Conservation (phyloP, 2,329 filamentous ascomycete genomes). For the Bipolaris cookei region DNA sequence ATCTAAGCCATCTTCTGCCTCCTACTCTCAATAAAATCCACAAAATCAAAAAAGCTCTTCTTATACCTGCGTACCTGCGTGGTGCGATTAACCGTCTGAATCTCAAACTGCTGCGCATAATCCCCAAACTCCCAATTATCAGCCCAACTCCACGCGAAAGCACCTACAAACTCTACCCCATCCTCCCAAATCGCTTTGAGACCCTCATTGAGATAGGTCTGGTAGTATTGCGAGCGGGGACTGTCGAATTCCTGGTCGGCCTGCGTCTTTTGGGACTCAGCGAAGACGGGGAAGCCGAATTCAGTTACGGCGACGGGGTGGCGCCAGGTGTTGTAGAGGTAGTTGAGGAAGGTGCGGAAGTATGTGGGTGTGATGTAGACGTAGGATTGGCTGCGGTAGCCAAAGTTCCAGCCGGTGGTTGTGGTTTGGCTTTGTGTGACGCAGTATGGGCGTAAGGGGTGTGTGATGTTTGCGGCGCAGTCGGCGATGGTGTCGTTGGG, state of each 20-base stretch:
- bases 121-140: conserved; percentile 65
- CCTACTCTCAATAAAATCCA: conserved; percentile 57
- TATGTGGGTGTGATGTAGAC: conserved; percentile 66
- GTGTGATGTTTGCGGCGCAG: conserved; percentile 57
- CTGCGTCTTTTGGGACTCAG: conserved; percentile 54
- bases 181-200: conserved; percentile 64
- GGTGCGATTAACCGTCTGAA: conserved; percentile 63
- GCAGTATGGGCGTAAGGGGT: conserved; percentile 60
- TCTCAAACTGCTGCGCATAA: conserved; percentile 59
- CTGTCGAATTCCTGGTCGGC: conserved; percentile 62
- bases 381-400: conserved; percentile 62
- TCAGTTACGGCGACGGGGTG: conserved; percentile 59
- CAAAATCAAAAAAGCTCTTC: conserved; percentile 65
- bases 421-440: conserved; percentile 55
- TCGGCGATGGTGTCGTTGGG: conserved; percentile 52
- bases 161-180: conserved; percentile 61
- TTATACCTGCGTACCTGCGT: conserved; percentile 60
- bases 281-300: conserved; percentile 64
- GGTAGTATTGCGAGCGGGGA: conserved; percentile 62
- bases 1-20: too few species aligned
- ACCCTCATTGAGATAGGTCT: conserved; percentile 61
- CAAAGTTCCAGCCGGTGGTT: conserved; percentile 65
- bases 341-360: conserved; percentile 62
- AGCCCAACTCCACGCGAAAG: conserved; percentile 59
- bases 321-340: conserved; percentile 66